Evolutionary conservation across 2,329 filamentous ascomycete genomes (phyloP).

Genomic region (Clarireedia homoeocarpa): DNA sequence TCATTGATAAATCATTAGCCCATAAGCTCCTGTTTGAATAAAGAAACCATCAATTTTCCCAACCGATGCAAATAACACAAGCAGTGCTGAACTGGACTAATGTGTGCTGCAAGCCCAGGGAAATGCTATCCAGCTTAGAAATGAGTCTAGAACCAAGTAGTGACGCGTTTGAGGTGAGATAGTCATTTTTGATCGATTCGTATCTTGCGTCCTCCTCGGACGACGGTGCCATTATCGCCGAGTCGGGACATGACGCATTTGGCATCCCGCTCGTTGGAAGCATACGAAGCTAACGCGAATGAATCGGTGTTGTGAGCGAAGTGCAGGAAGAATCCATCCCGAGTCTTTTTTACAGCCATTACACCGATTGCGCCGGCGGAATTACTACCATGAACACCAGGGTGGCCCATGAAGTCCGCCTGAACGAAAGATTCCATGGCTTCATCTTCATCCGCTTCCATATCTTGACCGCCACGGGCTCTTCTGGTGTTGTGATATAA

Average conservation of each 20-base stretch:
- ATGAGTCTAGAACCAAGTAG: not conserved
- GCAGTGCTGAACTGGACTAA: not conserved
- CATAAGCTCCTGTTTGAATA: not conserved
- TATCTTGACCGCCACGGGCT: slow-evolving; percentile 50
- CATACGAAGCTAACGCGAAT: slow-evolving; percentile 83
- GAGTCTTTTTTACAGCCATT: slow-evolving; percentile 79
- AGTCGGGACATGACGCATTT: slow-evolving; percentile 79
- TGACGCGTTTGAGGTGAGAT: not conserved
- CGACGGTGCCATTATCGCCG: slow-evolving; percentile 23
- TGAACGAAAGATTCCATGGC: slow-evolving; percentile 70
- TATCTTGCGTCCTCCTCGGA: slow-evolving; percentile 28
- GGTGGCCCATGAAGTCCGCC: slow-evolving; percentile 89
- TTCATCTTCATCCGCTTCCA: slow-evolving; percentile 68
- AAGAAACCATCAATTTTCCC: not conserved
- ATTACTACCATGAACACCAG: slow-evolving; percentile 70
- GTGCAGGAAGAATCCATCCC: slow-evolving; percentile 70
- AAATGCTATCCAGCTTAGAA: not conserved
- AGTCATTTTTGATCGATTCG: slow-evolving; percentile 18
- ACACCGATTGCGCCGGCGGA: slow-evolving; percentile 86
- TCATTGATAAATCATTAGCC: slow-evolving; percentile 1
- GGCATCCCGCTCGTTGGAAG: slow-evolving; percentile 65
- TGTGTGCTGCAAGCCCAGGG: too few species aligned
- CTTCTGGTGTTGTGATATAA: slow-evolving; percentile 65
- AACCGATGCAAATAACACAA: not conserved
- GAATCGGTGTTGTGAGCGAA: slow-evolving; percentile 95